A percentile compares a stretch with the other conserved stretches of the same genome.
Evolutionary conservation across 306 rosid genomes (phyloP).

Genomic region (Fragaria vesca): DNA sequence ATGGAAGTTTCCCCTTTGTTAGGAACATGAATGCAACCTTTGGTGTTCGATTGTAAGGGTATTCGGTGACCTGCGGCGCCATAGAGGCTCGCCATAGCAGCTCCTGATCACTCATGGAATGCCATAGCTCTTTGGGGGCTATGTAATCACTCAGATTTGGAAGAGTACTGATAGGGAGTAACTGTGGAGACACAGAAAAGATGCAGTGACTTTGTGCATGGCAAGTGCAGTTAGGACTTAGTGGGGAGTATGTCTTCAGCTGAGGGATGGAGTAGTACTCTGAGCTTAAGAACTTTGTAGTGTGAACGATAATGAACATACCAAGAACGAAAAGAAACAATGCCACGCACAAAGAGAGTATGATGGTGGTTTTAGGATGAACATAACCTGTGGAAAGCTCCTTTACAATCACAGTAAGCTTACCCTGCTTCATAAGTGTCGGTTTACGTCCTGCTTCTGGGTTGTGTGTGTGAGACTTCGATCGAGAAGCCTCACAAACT

Average conservation of each 20-base stretch:
- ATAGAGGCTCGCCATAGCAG: conserved; percentile 36
- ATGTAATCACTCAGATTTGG: conserved; percentile 14
- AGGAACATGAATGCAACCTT: conserved; percentile 46
- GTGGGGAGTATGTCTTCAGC: neutral
- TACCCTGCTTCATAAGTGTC: conserved; percentile 24
- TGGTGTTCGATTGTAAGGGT: conserved; percentile 20
- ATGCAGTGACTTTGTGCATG: conserved; percentile 5
- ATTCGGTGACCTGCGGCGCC: conserved; percentile 14
- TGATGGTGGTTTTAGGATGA: conserved; percentile 20
- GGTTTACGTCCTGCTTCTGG: neutral
- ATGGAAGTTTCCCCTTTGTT: conserved; percentile 31
- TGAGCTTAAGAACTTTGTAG: neutral
- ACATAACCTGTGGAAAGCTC: conserved; percentile 13
- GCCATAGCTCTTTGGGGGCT: conserved; percentile 24
- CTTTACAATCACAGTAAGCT: conserved; percentile 13
- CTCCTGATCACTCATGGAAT: conserved; percentile 42
- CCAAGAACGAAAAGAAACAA: conserved; percentile 17
- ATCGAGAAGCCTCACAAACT: neutral
- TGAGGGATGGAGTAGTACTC: neutral
- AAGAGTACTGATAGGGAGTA: neutral
- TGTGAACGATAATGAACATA: conserved; percentile 15
- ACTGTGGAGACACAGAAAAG: neutral
- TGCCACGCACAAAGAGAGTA: conserved; percentile 12
- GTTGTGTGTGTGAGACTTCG: neutral
- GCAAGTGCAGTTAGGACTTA: neutral